A percentile compares a stretch with the other conserved stretches of the same genome.
These are phyloP conservation scores for Diaporthe helianthi DNA, from an alignment of 2,329 filamentous ascomycete species.

Conservation along the genomic window DNA sequence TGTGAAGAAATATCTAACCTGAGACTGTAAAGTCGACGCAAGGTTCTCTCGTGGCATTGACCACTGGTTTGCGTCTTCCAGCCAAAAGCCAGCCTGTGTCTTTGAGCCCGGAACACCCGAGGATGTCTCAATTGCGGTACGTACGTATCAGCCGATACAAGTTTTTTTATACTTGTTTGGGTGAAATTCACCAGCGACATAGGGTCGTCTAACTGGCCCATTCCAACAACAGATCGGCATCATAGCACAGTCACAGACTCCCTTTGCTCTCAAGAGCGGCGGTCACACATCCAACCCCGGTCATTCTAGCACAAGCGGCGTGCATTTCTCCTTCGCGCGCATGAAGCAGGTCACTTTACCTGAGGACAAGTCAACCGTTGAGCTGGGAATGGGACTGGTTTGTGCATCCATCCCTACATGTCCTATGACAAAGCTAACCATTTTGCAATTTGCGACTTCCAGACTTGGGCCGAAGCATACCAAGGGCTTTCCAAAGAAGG, in stretches of 20 bases:
- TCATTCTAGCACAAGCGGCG: constrained; percentile 40
- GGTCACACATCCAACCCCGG: constrained; percentile 40
- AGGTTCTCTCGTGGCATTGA: constrained; percentile 30
- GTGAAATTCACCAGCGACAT: background rate
- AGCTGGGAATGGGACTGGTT: constrained; percentile 39
- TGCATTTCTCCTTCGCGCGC: constrained; percentile 38
- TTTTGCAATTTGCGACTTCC: fast-evolving
- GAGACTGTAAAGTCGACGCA: background rate
- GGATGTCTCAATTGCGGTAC: constrained; percentile 39
- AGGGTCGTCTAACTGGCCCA: background rate
- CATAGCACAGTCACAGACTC: constrained; percentile 36
- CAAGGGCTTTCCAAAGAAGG: constrained; percentile 35
- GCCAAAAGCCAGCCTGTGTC: constrained; percentile 40
- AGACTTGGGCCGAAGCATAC: constrained; percentile 39
- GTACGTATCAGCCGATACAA: background rate
- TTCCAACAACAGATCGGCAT: constrained; percentile 27
- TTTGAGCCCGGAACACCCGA: constrained; percentile 37
- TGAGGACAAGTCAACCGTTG: constrained; percentile 35
- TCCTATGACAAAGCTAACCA: background rate
- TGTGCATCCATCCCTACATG: background rate
- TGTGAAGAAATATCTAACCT: too few relatives aligned
- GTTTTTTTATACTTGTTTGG: background rate
- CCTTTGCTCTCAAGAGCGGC: constrained; percentile 40
- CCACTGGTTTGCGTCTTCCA: constrained; percentile 42
- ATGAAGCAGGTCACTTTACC: constrained; percentile 38